Evolutionary conservation across 495 filamentous ascomycete species (phyloP).

Genomic region (Penicillium subrubescens): DNA sequence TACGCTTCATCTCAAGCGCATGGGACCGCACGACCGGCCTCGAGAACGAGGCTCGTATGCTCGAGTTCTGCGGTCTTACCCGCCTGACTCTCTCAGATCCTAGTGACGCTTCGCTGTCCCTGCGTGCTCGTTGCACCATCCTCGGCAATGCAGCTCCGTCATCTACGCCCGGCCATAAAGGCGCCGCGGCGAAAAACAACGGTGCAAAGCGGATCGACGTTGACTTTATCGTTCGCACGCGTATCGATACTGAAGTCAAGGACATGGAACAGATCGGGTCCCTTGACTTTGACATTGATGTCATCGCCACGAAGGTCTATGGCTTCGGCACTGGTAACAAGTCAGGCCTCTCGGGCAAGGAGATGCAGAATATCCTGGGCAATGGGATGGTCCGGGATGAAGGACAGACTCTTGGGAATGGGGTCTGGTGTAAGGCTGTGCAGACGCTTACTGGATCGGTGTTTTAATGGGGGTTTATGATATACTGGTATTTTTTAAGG

Average conservation of each 20-base stretch:
- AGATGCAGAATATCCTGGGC: constrained; percentile 43
- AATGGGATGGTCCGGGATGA: constrained; percentile 32
- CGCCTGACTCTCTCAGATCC: constrained; percentile 40
- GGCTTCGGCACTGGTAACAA: constrained; percentile 40
- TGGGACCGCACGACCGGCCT: constrained; percentile 44
- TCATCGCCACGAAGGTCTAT: constrained; percentile 48
- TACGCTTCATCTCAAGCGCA: constrained; percentile 42
- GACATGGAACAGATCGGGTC: constrained; percentile 27
- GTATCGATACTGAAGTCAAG: constrained; percentile 17
- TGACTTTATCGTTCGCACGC: constrained; percentile 44
- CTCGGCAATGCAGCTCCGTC: constrained; percentile 28
- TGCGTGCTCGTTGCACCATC: constrained; percentile 45
- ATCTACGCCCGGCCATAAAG: constrained; percentile 21
- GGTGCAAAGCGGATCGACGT: constrained; percentile 40
- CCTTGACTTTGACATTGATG: constrained; percentile 44
- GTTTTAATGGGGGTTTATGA: constrained; percentile 22
- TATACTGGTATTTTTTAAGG: constrained; percentile 13
- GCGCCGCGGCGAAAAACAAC: constrained; percentile 19
- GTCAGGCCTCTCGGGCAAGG: constrained; percentile 36
- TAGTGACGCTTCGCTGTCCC: constrained; percentile 29
- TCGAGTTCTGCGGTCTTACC: constrained; percentile 50
- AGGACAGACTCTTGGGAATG: constrained; percentile 35
- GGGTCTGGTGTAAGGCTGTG: constrained; percentile 47
- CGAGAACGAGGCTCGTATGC: constrained; percentile 50
- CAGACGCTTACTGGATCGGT: constrained; percentile 39